Percentiles rank a stretch among this genome's conserved stretches.
These are phyloP conservation scores for Colletotrichum tropicicola DNA, from an alignment of 2,329 filamentous ascomycete genomes.

Conservation along the genomic window DNA sequence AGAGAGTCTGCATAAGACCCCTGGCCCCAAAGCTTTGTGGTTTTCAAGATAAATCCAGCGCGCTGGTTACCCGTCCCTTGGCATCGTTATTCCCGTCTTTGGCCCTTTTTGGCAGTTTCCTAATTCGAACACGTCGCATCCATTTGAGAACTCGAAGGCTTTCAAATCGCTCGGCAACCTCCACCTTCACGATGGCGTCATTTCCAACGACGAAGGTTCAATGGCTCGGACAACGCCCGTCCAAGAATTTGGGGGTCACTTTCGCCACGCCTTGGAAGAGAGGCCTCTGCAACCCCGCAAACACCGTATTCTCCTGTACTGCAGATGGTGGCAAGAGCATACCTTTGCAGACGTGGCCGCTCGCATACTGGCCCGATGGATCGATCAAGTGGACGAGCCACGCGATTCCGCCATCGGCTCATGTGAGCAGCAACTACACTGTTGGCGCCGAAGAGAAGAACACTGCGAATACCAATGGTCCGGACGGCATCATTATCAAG, in stretches of 20 bases:
- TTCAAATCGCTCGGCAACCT: not conserved
- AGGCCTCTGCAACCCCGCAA: not conserved
- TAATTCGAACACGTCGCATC: not conserved
- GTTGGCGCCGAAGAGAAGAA: conserved; percentile 33
- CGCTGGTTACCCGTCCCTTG: not conserved
- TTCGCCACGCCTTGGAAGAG: not conserved
- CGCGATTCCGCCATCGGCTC: conserved; percentile 55
- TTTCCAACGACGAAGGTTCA: not conserved
- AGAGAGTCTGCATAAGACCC: not conserved
- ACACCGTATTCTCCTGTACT: not conserved
- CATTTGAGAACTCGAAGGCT: not conserved
- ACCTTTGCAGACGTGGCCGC: conserved; percentile 60
- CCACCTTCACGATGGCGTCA: not conserved
- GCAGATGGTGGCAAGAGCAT: not conserved
- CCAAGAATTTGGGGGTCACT: not conserved
- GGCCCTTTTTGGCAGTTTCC: not conserved
- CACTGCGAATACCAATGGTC: conserved; percentile 43
- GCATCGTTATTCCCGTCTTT: not conserved
- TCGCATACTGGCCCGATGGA: conserved; percentile 67
- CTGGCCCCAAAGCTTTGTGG: too few species aligned
- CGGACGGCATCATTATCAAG: conserved; percentile 40
- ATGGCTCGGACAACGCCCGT: not conserved
- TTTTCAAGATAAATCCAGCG: too few species aligned
- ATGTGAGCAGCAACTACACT: conserved; percentile 34
- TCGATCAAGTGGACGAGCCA: conserved; percentile 71